phyloP scores from a whole-genome alignment of 768 basidiomycete species.

The Lentinula sp. region DNA sequence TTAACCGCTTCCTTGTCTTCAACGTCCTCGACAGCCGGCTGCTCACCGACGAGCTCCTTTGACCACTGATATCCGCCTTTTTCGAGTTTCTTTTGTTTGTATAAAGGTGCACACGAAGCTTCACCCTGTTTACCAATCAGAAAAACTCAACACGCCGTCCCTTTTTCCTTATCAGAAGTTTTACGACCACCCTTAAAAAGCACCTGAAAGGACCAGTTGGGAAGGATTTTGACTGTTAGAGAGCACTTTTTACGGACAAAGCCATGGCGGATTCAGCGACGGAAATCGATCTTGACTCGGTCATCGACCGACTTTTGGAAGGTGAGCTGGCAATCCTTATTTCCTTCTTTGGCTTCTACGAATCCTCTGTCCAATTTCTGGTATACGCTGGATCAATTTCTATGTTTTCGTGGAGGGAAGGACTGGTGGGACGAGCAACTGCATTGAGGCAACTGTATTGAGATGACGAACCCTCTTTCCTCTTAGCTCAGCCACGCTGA shows the following conservation, averaged over 20 bases:
- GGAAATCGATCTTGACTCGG: conserved; percentile 98
- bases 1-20: conserved; percentile 18
- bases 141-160: conserved; percentile 7
- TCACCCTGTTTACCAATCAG: not conserved
- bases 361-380: not conserved
- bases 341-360: not conserved
- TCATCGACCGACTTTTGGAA: conserved; percentile 97
- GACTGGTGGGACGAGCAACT: not conserved
- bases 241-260: conserved; percentile 4
- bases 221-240: not conserved
- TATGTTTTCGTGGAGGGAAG: not conserved
- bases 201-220: not conserved
- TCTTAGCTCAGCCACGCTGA: not conserved
- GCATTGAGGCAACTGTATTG: not conserved
- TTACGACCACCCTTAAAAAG: not conserved
- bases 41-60: conserved; percentile 12
- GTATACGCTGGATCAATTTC: not conserved
- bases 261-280: conserved; percentile 73
- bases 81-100: not conserved
- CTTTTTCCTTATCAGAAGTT: conserved; percentile 9
- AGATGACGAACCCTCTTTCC: too few relatives aligned
- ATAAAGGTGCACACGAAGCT: not conserved
- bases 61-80: not conserved
- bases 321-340: conserved; percentile 51
- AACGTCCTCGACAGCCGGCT: conserved; percentile 24